These are phyloP conservation scores for Aristolochia fimbriata DNA, from an alignment of 164 flowering plant species.

Conservation along the genomic window DNA sequence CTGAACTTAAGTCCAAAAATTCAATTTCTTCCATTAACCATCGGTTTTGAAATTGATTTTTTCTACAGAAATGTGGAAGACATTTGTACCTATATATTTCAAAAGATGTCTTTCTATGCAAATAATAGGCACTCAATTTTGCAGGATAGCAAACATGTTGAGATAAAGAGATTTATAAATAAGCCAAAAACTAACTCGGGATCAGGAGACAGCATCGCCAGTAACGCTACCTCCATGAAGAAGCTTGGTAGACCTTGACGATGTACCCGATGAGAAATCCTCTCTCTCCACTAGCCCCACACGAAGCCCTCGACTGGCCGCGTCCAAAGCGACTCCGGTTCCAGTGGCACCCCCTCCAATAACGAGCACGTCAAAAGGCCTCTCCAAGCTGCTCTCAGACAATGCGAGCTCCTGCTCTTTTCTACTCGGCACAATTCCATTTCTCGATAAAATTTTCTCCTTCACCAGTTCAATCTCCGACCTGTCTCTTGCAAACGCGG, in stretches of 20 bases:
- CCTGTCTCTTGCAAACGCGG: constrained; percentile 8
- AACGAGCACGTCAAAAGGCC: constrained; percentile 15
- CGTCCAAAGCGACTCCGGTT: constrained; percentile 20
- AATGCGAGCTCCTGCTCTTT: constrained; percentile 9
- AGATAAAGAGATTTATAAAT: neutral
- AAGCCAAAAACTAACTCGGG: neutral
- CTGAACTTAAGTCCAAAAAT: too few relatives aligned
- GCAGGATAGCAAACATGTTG: too few relatives aligned
- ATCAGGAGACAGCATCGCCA: neutral
- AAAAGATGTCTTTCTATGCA: neutral
- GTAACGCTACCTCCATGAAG: constrained; percentile 19
- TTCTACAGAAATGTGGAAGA: neutral
- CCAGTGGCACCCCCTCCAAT: constrained; percentile 25
- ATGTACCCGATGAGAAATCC: constrained; percentile 19
- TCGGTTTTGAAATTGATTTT: neutral
- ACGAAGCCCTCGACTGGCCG: constrained; percentile 15
- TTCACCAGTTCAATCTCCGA: constrained; percentile 6
- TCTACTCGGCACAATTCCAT: constrained; percentile 14
- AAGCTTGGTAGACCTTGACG: constrained; percentile 23
- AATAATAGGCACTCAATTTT: neutral
- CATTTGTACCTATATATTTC: neutral
- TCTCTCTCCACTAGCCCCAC: constrained; percentile 22
- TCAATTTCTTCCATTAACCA: too few relatives aligned
- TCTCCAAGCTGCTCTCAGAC: constrained; percentile 6
- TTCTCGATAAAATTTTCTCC: constrained; percentile 8